Base-by-base conservation (phyloP, 2,329 filamentous ascomycete species). In the Aspergillus awamori region DNA sequence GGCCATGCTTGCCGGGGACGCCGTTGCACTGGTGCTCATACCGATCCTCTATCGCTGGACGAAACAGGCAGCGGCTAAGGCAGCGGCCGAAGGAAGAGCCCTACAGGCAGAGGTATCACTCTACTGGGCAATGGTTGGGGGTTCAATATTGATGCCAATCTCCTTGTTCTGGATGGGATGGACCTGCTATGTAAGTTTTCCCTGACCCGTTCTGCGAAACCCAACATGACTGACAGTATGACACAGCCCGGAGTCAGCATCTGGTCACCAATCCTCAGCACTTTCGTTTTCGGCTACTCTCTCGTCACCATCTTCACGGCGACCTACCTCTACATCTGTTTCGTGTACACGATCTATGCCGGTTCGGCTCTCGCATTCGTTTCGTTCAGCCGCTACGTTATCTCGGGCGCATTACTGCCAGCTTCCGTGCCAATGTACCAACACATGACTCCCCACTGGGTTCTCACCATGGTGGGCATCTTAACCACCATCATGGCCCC, bases 381-480 rank as follows among this genome's bases (percentile, higher is more conserved):
- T 4, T 39, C 52, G 20, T 53, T 53, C 36, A 53, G 52, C 20
- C 52, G 52, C 1, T 53, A 53, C 8, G 52, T 53, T 8, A n/a
- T 53, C 20, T 53, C 52, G 5, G 52, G 52, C 6, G 52, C 52
- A 1, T 28, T 53, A 22, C 52, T 39, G 8, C 52, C 52, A 8
- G 52, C 52, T 8, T 53, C 52, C 1, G 39, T 53, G 17, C 52
- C 52, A 8, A 53, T 53, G 52, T 53, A 53, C 20, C 52, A 53
- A 24, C 52, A 53, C 22, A 53, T 53, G 52, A 53, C 52, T 26
- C 52, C 52, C 0, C 52, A 53, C 52, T 53, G 52, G 52, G 52
- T 53, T n/a, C 52, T 53, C 52, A 53, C 52, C 26, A 38, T 53
- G 52, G 52, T 53, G 20, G 52, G 52, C 17, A 53, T 53, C 36